A percentile compares a stretch with the other conserved stretches of the same genome.
phyloP scores from a whole-genome alignment of 768 basidiomycete genomes.

The Mycena galericulata region DNA sequence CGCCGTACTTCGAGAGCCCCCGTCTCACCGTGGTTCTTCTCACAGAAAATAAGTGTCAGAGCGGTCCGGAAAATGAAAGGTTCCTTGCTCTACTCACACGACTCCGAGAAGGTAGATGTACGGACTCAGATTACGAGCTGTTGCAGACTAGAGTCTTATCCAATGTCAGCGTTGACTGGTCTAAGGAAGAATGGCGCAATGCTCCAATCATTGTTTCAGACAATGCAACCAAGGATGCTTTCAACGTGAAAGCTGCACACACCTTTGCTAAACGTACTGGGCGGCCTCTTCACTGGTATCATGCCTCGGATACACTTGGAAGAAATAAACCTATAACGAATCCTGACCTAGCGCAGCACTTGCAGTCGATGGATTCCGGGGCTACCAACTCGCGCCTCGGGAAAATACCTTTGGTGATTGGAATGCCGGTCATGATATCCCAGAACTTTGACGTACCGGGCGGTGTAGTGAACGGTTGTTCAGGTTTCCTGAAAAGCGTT shows the following conservation, averaged over 20 bases:
- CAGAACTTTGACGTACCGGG: constrained; percentile 43
- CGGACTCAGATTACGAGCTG: neutral
- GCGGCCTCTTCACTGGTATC: constrained; percentile 3
- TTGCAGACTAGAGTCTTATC: neutral
- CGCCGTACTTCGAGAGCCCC: too few relatives aligned
- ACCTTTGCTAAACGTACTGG: neutral
- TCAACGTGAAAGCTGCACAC: neutral
- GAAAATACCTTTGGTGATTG: constrained; percentile 41
- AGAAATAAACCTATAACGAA: neutral
- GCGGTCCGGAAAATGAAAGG: neutral
- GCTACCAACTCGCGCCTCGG: constrained; percentile 36
- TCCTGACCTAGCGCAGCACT: neutral
- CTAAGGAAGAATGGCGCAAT: neutral
- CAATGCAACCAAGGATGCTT: neutral
- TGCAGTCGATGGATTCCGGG: constrained; percentile 7
- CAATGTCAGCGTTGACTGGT: neutral
- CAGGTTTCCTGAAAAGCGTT: constrained; percentile 28
- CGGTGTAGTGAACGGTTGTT: constrained; percentile 44
- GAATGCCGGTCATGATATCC: constrained; percentile 46
- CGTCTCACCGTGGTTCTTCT: constrained; percentile 15
- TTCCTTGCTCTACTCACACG: neutral
- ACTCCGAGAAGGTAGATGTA: constrained; percentile 6
- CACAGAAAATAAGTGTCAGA: neutral
- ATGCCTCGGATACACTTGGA: neutral
- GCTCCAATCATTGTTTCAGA: neutral